A percentile compares a stretch with the other conserved stretches of the same genome.
These are phyloP conservation scores for Backusella circina DNA, from an alignment of 192 early-diverging fungal genomes.

Conservation along the genomic window DNA sequence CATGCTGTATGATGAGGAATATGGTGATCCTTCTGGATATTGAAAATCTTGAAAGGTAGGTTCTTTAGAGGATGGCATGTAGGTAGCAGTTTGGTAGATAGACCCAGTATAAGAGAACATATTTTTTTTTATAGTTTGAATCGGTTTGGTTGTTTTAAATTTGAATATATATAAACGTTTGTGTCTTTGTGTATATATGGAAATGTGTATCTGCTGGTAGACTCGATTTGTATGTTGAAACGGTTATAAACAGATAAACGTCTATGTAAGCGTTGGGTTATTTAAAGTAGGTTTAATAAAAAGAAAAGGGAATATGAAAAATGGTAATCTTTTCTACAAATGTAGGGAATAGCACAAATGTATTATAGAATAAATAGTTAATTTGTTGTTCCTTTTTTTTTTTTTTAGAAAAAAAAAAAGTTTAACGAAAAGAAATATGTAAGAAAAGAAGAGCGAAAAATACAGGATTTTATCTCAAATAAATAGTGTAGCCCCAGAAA, in stretches of 20 bases:
- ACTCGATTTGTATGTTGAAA: neutral
- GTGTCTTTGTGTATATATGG: neutral
- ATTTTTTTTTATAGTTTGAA: neutral
- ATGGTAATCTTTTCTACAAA: neutral
- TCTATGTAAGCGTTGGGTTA: neutral
- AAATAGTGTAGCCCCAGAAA: neutral
- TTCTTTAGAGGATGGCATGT: neutral
- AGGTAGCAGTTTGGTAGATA: neutral
- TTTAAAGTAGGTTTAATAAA: neutral
- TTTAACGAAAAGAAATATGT: neutral
- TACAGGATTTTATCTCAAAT: neutral
- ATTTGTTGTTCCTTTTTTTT: neutral
- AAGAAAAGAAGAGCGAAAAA: neutral
- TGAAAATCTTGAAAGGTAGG: neutral
- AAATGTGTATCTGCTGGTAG: neutral
- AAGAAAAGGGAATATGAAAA: neutral
- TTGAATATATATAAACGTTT: neutral
- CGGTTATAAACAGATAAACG: neutral
- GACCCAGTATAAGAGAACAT: neutral
- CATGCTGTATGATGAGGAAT: neutral
- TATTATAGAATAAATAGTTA: neutral
- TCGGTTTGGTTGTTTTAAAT: neutral
- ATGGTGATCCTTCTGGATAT: neutral
- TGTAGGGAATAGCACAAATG: neutral
- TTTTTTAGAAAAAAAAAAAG: neutral